Conservation (phyloP, 2,329 filamentous ascomycete genomes). For the Sporothrix globosa region DNA sequence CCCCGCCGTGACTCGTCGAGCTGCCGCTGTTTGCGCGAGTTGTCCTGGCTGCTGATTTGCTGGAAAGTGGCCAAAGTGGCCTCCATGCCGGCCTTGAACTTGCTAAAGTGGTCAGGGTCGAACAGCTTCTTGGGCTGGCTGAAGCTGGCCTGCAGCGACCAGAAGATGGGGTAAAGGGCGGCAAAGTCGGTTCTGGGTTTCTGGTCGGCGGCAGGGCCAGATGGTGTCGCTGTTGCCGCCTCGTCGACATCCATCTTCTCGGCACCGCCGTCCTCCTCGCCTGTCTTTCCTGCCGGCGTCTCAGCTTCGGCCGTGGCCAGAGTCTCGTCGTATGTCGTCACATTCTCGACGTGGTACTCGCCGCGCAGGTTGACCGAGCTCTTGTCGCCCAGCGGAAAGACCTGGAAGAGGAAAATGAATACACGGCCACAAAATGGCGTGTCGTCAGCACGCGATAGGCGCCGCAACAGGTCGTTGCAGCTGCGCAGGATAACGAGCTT, state of each 20-base stretch:
- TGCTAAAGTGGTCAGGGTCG: constrained; percentile 68
- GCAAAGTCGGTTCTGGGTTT: constrained; percentile 48
- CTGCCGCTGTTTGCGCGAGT: constrained; percentile 51
- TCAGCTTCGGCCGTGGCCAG: constrained; percentile 39
- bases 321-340: constrained; percentile 76
- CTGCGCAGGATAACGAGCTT: constrained; percentile 86
- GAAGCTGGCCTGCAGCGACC: constrained; percentile 89
- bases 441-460: constrained; percentile 93
- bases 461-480: constrained; percentile 92
- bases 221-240: constrained; percentile 40
- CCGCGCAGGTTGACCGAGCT: constrained; percentile 96
- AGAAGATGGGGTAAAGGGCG: constrained; percentile 85
- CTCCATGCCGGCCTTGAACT: constrained; percentile 78
- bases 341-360: constrained; percentile 94
- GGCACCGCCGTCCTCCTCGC: constrained; percentile 36
- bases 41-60: constrained; percentile 54
- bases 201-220: constrained; percentile 48
- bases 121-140: constrained; percentile 87
- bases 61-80: constrained; percentile 63
- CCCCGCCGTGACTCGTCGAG: constrained; percentile 66
- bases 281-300: neutral
- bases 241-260: constrained; percentile 38
- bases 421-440: constrained; percentile 96
- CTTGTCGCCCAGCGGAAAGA: constrained; percentile 93
- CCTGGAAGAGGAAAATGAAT: constrained; percentile 98